phyloP scores from a whole-genome alignment of 2,329 filamentous ascomycete species.

The Aphanocladium album region DNA sequence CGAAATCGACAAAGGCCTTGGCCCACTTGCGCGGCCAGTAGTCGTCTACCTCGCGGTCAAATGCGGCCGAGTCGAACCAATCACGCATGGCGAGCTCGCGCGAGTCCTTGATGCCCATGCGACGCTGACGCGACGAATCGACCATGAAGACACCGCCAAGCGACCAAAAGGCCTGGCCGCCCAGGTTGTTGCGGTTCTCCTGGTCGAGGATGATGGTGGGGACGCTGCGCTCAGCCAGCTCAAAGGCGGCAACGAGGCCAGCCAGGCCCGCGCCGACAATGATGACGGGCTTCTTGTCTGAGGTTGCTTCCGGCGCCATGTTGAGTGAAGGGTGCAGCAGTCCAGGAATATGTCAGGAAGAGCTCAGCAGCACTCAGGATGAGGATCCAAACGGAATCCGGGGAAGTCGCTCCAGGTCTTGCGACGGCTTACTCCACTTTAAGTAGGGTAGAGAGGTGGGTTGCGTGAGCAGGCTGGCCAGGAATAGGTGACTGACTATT shows the following conservation, averaged over 20 bases:
- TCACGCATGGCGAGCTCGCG: constrained; percentile 53
- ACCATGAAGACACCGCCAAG: constrained; percentile 58
- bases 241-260: constrained; percentile 55
- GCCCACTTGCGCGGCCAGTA: constrained; percentile 57
- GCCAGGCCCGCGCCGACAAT: constrained; percentile 54
- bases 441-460: too few species aligned
- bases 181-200: constrained; percentile 51
- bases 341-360: neutral
- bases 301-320: constrained; percentile 1
- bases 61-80: constrained; percentile 53
- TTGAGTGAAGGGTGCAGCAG: neutral
- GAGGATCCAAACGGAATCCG: neutral
- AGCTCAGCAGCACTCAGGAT: neutral
- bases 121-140: constrained; percentile 51
- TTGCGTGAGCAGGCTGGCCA: neutral
- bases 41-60: constrained; percentile 53
- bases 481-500: neutral
- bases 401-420: neutral
- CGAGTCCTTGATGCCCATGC: constrained; percentile 53
- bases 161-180: constrained; percentile 61
- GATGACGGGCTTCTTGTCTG: constrained; percentile 38
- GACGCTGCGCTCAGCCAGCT: constrained; percentile 47
- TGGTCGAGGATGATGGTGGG: constrained; percentile 52
- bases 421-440: constrained; percentile 3
- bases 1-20: constrained; percentile 60